Evolutionary conservation across 371 early-diverging fungal species (phyloP).

Genomic region (Actinomortierella ambigua): DNA sequence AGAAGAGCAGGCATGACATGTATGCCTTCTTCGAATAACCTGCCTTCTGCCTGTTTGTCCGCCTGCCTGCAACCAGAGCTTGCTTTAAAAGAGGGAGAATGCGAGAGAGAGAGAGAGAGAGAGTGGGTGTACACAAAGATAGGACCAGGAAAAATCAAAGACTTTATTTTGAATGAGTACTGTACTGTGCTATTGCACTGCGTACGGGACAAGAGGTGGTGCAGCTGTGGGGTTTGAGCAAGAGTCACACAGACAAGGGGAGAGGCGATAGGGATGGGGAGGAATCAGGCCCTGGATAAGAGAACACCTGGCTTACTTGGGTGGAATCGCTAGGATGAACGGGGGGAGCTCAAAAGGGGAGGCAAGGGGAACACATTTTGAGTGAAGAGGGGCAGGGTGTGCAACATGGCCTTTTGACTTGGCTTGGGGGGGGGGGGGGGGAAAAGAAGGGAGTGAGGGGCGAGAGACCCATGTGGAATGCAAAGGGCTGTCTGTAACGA

Average conservation of each 20-base stretch:
- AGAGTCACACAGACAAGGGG: background rate
- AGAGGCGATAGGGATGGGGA: background rate
- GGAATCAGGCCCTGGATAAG: slow-evolving; percentile 1
- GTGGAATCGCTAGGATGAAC: background rate
- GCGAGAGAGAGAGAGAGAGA: background rate
- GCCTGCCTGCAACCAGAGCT: background rate
- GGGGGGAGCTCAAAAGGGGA: background rate
- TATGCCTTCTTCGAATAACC: too few relatives aligned
- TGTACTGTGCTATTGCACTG: too few relatives aligned
- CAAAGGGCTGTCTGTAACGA: too few relatives aligned
- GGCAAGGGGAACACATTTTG: too few relatives aligned
- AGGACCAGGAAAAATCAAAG: too few relatives aligned
- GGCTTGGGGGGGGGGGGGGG: background rate
- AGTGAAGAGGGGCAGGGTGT: too few relatives aligned
- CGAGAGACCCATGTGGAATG: background rate
- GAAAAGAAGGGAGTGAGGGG: background rate
- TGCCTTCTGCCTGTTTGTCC: too few relatives aligned
- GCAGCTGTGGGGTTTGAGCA: too few relatives aligned
- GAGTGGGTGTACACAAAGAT: background rate
- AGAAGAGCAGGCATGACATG: too few relatives aligned
- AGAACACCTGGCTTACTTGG: background rate
- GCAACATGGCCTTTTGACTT: too few relatives aligned
- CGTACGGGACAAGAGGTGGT: background rate
- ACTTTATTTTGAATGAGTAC: too few relatives aligned
- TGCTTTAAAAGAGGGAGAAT: background rate